Conservation (phyloP, 2,329 filamentous ascomycete species). For the Aureobasidium uvarum region DNA sequence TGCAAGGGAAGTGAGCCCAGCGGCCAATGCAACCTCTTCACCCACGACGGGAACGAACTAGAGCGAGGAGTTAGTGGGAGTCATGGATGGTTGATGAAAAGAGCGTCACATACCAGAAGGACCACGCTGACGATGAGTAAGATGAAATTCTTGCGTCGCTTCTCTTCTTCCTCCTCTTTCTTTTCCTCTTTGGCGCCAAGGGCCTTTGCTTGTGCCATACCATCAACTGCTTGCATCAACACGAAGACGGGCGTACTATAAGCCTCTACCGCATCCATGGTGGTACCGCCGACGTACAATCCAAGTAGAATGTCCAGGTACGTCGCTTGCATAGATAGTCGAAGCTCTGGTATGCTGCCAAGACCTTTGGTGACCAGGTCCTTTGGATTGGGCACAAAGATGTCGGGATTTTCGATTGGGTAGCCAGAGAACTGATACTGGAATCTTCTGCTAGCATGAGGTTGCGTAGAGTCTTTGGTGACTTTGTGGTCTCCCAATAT, state of each 20-base stretch:
- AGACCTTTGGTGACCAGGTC: constrained; percentile 25
- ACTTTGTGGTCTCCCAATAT: constrained; percentile 9
- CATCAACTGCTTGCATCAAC: constrained; percentile 27
- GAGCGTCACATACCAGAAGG: constrained; percentile 24
- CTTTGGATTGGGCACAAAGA: constrained; percentile 23
- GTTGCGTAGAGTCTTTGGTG: neutral
- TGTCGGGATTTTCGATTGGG: constrained; percentile 15
- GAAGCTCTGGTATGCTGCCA: constrained; percentile 24
- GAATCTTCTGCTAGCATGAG: neutral
- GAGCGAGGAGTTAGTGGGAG: neutral
- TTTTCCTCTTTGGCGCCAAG: constrained; percentile 22
- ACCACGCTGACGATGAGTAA: constrained; percentile 28
- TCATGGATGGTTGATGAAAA: neutral
- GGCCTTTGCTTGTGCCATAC: constrained; percentile 27
- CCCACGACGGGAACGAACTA: constrained; percentile 28
- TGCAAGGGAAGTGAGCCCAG: constrained; percentile 19
- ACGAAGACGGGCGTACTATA: constrained; percentile 27
- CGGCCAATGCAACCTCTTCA: constrained; percentile 23
- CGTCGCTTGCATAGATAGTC: constrained; percentile 24
- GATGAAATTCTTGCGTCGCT: constrained; percentile 27
- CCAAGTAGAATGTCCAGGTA: constrained; percentile 23
- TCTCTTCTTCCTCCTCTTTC: constrained; percentile 25
- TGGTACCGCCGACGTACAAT: constrained; percentile 12
- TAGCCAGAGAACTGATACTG: constrained; percentile 14
- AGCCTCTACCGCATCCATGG: constrained; percentile 24